Percentiles rank a stretch among this genome's conserved stretches.
Evolutionary conservation across 805 yeast species (phyloP).

Genomic region (Cyberlindnera misumaiensis): DNA sequence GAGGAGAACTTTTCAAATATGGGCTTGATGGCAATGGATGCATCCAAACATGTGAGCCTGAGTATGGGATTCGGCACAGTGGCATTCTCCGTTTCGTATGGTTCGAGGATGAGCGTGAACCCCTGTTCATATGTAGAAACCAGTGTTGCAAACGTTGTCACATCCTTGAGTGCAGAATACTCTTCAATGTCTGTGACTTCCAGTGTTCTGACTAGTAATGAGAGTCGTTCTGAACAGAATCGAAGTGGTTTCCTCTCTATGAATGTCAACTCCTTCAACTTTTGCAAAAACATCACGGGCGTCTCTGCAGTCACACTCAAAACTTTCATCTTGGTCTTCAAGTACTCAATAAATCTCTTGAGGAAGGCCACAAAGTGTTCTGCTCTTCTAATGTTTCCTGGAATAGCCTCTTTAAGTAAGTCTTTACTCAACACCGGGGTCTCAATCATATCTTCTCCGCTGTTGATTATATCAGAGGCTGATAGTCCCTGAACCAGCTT

Average conservation of each 20-base stretch:
- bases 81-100: slow-evolving; percentile 87
- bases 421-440: slow-evolving; percentile 86
- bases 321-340: slow-evolving; percentile 96
- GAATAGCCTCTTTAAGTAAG: slow-evolving; percentile 84
- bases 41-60: slow-evolving; percentile 92
- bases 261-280: slow-evolving; percentile 85
- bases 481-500: slow-evolving; percentile 84
- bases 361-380: slow-evolving; percentile 94
- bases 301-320: slow-evolving; percentile 97
- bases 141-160: slow-evolving; percentile 93
- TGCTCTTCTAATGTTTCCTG: slow-evolving; percentile 95
- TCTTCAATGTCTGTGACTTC: slow-evolving; percentile 88
- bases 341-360: slow-evolving; percentile 86
- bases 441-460: slow-evolving; percentile 67
- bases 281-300: slow-evolving; percentile 87
- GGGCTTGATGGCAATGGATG: slow-evolving; percentile 96
- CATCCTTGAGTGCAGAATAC: slow-evolving; percentile 86
- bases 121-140: slow-evolving; percentile 95
- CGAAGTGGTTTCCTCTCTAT: slow-evolving; percentile 88
- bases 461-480: slow-evolving; percentile 64
- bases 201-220: slow-evolving; percentile 80
- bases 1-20: slow-evolving; percentile 90
- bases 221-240: slow-evolving; percentile 87
- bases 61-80: slow-evolving; percentile 96
- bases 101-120: slow-evolving; percentile 85